These are phyloP conservation scores for Besnoitia besnoiti DNA, from an alignment of 169 alveolate species.

Conservation along the genomic window DNA sequence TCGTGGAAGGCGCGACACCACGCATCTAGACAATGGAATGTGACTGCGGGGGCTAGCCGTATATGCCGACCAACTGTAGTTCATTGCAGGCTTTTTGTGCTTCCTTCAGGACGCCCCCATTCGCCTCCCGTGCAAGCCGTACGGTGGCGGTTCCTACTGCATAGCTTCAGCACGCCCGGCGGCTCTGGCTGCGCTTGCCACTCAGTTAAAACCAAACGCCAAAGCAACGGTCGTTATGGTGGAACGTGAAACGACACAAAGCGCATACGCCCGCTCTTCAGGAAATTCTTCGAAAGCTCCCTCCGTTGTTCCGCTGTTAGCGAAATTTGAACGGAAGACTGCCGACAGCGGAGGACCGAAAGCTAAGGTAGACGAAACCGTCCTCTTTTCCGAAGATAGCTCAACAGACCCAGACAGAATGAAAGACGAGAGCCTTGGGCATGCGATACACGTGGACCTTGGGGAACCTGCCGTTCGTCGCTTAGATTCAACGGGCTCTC, in stretches of 20 bases:
- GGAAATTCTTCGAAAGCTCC: not conserved
- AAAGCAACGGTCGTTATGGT: not conserved
- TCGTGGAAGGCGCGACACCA: no score
- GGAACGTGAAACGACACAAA: not conserved
- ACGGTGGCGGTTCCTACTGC: constrained; percentile 34
- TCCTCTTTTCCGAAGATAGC: not conserved
- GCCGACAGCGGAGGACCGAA: not conserved
- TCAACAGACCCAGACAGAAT: not conserved
- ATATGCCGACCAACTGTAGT: no score
- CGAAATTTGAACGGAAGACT: not conserved
- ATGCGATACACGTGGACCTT: not conserved
- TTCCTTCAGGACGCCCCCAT: not conserved
- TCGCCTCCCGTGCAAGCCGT: constrained; percentile 20
- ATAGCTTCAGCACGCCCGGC: not conserved
- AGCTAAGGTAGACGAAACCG: not conserved
- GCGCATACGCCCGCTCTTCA: not conserved
- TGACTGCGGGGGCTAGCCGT: no score
- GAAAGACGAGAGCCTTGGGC: not conserved
- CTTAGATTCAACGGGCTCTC: not conserved
- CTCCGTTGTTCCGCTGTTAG: not conserved
- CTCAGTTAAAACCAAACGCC: not conserved
- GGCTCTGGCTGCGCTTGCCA: not conserved
- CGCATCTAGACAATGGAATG: no score
- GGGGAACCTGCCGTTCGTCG: not conserved
- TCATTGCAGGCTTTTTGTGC: no score